These are phyloP conservation scores for Crithidia brevicula DNA, from an alignment of 208 protist species.

Conservation along the genomic window DNA sequence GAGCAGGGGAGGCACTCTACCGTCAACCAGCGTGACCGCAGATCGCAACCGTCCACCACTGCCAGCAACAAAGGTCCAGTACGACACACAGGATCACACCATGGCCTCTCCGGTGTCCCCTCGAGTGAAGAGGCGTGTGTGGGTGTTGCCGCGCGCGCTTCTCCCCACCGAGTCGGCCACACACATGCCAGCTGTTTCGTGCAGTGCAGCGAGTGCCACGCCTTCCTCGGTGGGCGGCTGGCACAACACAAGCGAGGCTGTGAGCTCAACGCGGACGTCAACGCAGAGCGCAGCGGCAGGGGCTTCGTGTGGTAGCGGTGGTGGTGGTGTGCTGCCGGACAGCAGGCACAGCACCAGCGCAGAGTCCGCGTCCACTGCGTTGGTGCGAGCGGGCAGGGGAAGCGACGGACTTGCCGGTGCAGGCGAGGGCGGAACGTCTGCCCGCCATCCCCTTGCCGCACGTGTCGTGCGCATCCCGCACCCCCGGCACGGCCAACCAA, in stretches of 20 bases:
- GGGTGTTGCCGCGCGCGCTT: conserved; percentile 20
- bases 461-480: conserved; percentile 55
- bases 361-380: background rate
- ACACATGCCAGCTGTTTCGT: too few relatives aligned
- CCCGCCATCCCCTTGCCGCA: background rate
- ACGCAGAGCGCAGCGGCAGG: conserved; percentile 19
- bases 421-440: background rate
- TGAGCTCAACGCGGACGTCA: conserved; percentile 7
- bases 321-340: background rate
- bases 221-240: too few relatives aligned
- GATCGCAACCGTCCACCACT: too few relatives aligned
- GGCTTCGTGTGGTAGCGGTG: conserved; percentile 1
- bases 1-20: too few relatives aligned
- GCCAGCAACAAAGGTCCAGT: background rate
- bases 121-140: conserved; percentile 5
- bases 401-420: background rate
- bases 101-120: background rate
- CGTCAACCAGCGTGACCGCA: too few relatives aligned
- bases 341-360: background rate
- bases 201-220: too few relatives aligned
- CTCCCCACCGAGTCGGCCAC: too few relatives aligned
- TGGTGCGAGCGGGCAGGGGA: background rate
- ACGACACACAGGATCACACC: conserved; percentile 28
- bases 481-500: conserved; percentile 62
- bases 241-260: background rate